phyloP scores from a whole-genome alignment of 2,329 filamentous ascomycete genomes.

The Pseudogymnoascus sp. region DNA sequence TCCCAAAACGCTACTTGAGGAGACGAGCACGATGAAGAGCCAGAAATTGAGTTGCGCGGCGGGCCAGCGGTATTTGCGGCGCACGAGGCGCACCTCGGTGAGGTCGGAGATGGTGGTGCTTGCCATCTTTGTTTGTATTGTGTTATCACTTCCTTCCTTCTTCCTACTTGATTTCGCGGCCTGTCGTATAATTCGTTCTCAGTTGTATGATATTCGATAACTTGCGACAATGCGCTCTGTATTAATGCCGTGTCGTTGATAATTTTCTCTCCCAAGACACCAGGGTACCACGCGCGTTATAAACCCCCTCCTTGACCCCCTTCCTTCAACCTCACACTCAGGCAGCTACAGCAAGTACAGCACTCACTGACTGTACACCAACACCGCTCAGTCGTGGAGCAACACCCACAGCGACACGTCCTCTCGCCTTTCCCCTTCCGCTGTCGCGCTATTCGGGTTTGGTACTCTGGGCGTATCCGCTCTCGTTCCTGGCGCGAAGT shows the following conservation, averaged over 20 bases:
- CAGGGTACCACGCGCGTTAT: slow-evolving; percentile 2
- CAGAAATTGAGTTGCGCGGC: slow-evolving; percentile 59
- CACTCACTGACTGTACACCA: background rate
- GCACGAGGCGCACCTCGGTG: slow-evolving; percentile 8
- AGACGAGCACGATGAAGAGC: slow-evolving; percentile 58
- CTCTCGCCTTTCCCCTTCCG: background rate
- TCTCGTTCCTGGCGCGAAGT: background rate
- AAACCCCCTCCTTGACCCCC: background rate
- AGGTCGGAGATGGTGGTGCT: slow-evolving; percentile 3
- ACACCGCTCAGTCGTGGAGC: background rate
- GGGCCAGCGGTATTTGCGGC: slow-evolving; percentile 54
- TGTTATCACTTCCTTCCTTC: background rate
- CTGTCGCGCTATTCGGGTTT: background rate
- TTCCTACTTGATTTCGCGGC: no score
- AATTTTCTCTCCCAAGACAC: background rate
- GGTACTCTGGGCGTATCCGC: background rate
- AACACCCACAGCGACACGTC: slow-evolving; percentile 7
- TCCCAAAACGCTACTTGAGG: slow-evolving; percentile 51
- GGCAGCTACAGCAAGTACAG: background rate
- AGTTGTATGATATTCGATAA: background rate
- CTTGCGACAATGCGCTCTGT: background rate
- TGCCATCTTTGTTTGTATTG: background rate
- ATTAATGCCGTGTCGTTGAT: background rate
- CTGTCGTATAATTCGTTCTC: background rate
- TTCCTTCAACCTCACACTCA: background rate